Evolutionary conservation across 78 protist genomes (phyloP), one percentile per base, ranked within the genome.

Genomic region (Guillardia theta): DNA sequence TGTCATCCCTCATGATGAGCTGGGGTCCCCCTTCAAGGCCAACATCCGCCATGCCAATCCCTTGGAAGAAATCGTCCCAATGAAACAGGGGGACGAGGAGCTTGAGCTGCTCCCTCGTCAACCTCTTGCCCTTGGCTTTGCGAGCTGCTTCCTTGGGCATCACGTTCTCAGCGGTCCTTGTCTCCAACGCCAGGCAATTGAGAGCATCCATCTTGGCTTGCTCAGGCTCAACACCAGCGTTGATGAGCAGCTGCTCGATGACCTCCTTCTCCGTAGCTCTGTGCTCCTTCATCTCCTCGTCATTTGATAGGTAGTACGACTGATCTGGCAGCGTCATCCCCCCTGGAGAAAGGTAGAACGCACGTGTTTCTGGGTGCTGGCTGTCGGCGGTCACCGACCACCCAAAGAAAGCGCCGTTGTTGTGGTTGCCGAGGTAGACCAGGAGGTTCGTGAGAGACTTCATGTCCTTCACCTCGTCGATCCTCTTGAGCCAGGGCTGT

Each of bases 251-350:
- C 83, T 4, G 9, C 41, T 4, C 83, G 83, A 70, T 70, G 36
- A 70, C 41, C 15, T 70, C 41, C 41, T 24, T 24, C 83, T 70
- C 83, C 33, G 10, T 70, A 43, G 83, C 33, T 36, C 83, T 36
- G 41, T 70, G 83, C 83, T 70, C 36, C 6, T 22, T 70, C 83
- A 80, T 80, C 53, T 80, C 90, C 90, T 80, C 48, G 90, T 80
- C 90, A 12, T 80, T 80, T 46, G 30, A n/a, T 36, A 33, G 6
- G 48, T 80, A 80, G 90, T n/a, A 80, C 44, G 44, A 27, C 48
- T 39, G 53, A 18, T 80, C 90, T 39, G 90, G 90, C 46, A 80
- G 8, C 48, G 90, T 80, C 53, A 33, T 39, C 44, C 90, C 90
- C 44, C 44, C 90, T 18, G 83, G 83, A 15, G 36, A 12, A 36